These are phyloP conservation scores for Chlamydomonas reinhardtii DNA, from an alignment of 163 green algal genomes.

Conservation along the genomic window DNA sequence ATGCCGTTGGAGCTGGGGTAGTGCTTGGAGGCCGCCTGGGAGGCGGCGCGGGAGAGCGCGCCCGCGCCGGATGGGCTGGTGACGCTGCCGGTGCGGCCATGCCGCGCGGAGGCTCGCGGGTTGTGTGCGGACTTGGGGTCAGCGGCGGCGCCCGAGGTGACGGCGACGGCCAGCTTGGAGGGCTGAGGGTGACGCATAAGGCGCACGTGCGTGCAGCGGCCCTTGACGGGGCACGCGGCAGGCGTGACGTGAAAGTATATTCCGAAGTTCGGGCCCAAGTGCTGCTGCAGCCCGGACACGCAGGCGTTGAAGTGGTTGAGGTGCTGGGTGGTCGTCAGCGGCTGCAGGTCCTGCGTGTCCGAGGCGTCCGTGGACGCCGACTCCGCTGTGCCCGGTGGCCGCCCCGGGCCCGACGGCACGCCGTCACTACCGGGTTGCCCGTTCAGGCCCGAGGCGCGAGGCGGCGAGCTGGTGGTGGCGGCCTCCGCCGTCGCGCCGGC, in stretches of 20 bases:
- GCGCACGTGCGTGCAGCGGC: conserved; percentile 21
- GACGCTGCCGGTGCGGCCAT: no score
- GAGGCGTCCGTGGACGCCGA: conserved; percentile 23
- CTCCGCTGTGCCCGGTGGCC: conserved; percentile 25
- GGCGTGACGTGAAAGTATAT: conserved; percentile 42
- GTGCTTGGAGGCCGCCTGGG: background rate
- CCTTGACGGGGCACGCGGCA: conserved; percentile 28
- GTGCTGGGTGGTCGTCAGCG: background rate
- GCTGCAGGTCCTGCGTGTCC: background rate
- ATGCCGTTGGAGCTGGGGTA: no score
- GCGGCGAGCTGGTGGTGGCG: background rate
- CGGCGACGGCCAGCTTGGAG: conserved; percentile 24
- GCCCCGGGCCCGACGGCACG: background rate
- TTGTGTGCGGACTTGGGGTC: conserved; percentile 26
- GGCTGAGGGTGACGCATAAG: conserved; percentile 34
- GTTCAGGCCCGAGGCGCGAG: background rate
- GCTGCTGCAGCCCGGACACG: conserved; percentile 15
- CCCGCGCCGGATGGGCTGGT: background rate
- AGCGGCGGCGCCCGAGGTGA: background rate
- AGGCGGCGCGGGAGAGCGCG: background rate
- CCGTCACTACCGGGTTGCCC: background rate
- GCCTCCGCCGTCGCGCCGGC: background rate
- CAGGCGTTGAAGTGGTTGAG: conserved; percentile 31
- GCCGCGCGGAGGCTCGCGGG: background rate
- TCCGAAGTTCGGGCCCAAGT: conserved; percentile 32